Conservation (phyloP, 2,329 filamentous ascomycete species). For the Sporothrix euskadiensis region DNA sequence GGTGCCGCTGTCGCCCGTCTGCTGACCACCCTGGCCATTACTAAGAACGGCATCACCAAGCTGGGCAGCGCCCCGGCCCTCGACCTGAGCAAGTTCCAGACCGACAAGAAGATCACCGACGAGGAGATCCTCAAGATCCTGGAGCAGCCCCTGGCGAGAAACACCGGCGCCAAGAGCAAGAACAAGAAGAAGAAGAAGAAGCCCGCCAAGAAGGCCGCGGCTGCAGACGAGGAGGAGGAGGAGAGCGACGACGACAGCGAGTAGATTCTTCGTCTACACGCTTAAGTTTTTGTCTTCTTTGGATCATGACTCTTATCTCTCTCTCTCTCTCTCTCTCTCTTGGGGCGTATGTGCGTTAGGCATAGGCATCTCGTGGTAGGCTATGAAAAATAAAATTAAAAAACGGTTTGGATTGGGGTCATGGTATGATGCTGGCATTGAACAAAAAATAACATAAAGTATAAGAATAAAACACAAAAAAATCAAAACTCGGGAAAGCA, state of each 20-base stretch:
- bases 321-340: neutral
- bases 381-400: conserved; percentile 8
- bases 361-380: conserved; percentile 2
- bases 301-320: neutral
- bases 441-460: neutral
- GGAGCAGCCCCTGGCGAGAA: conserved; percentile 80
- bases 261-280: conserved; percentile 3
- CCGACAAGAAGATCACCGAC: conserved; percentile 96
- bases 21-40: conserved; percentile 90
- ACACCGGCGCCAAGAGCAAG: conserved; percentile 82
- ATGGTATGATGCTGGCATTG: conserved; percentile 9
- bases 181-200: conserved; percentile 82
- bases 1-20: conserved; percentile 79
- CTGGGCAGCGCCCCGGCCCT: conserved; percentile 73
- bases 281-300: neutral
- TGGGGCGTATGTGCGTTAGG: neutral
- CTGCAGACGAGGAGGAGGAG: conserved; percentile 38
- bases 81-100: conserved; percentile 81
- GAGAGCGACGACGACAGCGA: conserved; percentile 42
- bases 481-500: conserved; percentile 1
- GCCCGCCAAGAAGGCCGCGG: conserved; percentile 48
- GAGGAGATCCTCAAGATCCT: conserved; percentile 95
- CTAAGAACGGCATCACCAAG: conserved; percentile 93
- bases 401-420: conserved; percentile 7
- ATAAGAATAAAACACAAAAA: neutral